A percentile compares a stretch with the other conserved stretches of the same genome.
phyloP scores from a whole-genome alignment of 805 yeast species.

The Candida hispaniensis region DNA sequence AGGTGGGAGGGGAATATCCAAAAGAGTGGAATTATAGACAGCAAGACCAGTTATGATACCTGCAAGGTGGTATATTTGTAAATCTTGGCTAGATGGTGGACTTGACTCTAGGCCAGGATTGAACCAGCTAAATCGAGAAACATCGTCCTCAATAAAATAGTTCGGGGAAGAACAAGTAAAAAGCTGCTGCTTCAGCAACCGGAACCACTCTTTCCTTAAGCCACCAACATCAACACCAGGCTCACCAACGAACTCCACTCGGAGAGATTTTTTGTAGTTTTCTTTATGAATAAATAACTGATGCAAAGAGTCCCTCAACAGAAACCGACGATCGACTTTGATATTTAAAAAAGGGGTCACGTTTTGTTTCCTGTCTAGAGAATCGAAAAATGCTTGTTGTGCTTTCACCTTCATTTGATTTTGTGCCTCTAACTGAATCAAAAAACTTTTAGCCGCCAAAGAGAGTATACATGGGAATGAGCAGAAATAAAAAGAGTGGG shows the following conservation, averaged over 20 bases:
- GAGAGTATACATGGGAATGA: slow-evolving; percentile 75
- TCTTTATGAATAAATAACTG: slow-evolving; percentile 40
- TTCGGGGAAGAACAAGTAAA: slow-evolving; percentile 62
- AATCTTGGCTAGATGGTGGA: no score
- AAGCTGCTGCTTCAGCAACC: slow-evolving; percentile 55
- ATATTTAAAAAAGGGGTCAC: slow-evolving; percentile 61
- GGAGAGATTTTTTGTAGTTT: slow-evolving; percentile 62
- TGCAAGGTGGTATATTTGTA: slow-evolving; percentile 48
- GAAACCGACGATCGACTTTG: slow-evolving; percentile 51
- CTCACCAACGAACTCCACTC: slow-evolving; percentile 73
- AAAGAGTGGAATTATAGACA: slow-evolving; percentile 76
- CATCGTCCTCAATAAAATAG: slow-evolving; percentile 54
- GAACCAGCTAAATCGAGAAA: slow-evolving; percentile 72
- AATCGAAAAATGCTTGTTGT: slow-evolving; percentile 75
- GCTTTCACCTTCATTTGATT: slow-evolving; percentile 77
- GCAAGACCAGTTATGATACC: slow-evolving; percentile 88
- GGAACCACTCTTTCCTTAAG: slow-evolving; percentile 86
- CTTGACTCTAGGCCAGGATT: slow-evolving; percentile 20
- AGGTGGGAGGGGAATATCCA: slow-evolving; percentile 68
- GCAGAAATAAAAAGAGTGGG: slow-evolving; percentile 48
- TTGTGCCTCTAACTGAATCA: slow-evolving; percentile 72
- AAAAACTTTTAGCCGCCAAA: slow-evolving; percentile 68
- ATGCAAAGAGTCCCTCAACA: slow-evolving; percentile 63
- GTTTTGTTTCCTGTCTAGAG: slow-evolving; percentile 50
- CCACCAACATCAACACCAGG: slow-evolving; percentile 98